phyloP scores from a whole-genome alignment of 2,329 filamentous ascomycete species.

The Nemania sp. region DNA sequence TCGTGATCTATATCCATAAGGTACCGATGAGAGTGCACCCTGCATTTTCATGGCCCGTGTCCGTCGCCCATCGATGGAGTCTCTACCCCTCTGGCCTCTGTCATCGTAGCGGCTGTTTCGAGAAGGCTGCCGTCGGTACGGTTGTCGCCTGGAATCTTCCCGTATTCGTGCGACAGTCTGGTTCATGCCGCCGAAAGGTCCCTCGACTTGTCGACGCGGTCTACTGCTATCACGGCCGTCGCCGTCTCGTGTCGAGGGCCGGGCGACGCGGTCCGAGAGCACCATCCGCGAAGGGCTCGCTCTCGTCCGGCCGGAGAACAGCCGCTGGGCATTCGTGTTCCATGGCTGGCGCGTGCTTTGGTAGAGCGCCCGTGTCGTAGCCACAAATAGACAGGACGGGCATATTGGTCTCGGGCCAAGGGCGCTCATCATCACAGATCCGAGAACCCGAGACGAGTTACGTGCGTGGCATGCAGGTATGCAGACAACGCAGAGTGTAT shows the following conservation, averaged over 20 bases:
- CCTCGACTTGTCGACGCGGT: conserved; percentile 46
- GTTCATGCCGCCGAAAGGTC: conserved; percentile 62
- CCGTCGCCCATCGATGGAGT: conserved; percentile 53
- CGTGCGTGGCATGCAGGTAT: too few relatives aligned
- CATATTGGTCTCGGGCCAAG: conserved; percentile 34
- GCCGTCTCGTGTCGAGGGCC: conserved; percentile 40
- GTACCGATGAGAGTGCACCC: conserved; percentile 71
- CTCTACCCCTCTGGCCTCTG: conserved; percentile 43
- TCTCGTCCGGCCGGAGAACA: conserved; percentile 29
- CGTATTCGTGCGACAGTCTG: conserved; percentile 51
- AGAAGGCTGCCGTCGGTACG: conserved; percentile 15
- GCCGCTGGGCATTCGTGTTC: conserved; percentile 29
- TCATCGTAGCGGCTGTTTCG: conserved; percentile 16
- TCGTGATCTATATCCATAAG: conserved; percentile 66
- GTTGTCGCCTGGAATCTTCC: conserved; percentile 15
- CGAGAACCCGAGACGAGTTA: conserved; percentile 1
- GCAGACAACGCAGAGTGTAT: background rate
- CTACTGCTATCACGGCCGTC: conserved; percentile 41
- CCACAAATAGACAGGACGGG: conserved; percentile 36
- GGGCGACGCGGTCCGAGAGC: conserved; percentile 57
- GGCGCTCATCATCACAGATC: conserved; percentile 29
- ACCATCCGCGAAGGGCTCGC: conserved; percentile 58
- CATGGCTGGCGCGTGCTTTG: conserved; percentile 29
- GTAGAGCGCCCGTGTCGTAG: conserved; percentile 16
- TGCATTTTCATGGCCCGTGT: conserved; percentile 96